Base-by-base conservation (phyloP, 2,329 filamentous ascomycete species). In the Colletotrichum gloeosporioides region DNA sequence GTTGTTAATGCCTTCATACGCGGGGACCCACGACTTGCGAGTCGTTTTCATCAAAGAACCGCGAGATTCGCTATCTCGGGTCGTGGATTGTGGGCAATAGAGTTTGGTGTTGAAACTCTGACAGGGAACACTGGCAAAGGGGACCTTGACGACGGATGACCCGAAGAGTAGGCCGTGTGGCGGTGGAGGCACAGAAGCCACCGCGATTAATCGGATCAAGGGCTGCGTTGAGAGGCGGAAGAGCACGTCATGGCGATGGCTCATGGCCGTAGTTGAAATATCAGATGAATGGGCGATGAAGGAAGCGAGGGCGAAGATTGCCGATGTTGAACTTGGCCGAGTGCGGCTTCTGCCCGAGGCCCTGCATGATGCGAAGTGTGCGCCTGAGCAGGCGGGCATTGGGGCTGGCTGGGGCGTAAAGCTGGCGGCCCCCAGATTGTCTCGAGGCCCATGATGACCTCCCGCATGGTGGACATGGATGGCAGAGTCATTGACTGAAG, bases 101-200 rank as follows among this genome's bases (percentile, higher is more conserved):
- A 76, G 64, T 73, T 76, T 67, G 22, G 64, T 55, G 64, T 65
- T 76, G 70, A 76, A 76, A 76, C 73, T 73, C 73, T 73, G 64
- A 73, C 70, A 73, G 44, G 70, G 70, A 39, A 32, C 3, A n/a
- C 44, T 36, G 61, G 73, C 13, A 61, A 73, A 36, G 64, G 59
- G 64, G 64, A 65, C 57, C 73, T 76, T 73, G 73, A 32, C 34
- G 64, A 65, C 64, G 73, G 64, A 72, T 29, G 70, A 73, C 70
- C 73, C 73, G 73, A 69, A n/a, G 16, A 49, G 53, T 32, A 62
- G 18, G 18, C 8, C 34, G 25, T 62, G 62, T 73, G 69, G 63
- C 55, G 55, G 57, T 65, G 39, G 44, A 44, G 64, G 34, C 57
- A 63, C n/a, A 34, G 36, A 29, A 13, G 66, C 36, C n/a, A 29